phyloP scores from a whole-genome alignment of 305 asterid genomes.

The Petunia hybrid region DNA sequence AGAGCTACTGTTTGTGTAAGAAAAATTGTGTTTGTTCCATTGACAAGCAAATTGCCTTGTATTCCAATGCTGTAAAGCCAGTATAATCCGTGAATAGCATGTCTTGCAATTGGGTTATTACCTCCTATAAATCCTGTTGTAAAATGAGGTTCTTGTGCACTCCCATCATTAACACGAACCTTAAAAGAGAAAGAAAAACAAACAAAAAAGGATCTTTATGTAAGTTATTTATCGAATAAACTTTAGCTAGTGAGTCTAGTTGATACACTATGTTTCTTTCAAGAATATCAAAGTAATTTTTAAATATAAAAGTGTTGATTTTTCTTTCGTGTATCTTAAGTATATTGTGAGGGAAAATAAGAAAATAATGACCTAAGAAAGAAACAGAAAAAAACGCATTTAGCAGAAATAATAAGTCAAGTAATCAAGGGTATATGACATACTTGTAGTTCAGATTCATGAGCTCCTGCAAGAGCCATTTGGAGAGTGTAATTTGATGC shows the following conservation, averaged over 20 bases:
- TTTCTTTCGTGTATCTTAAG: no score
- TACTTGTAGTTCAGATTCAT: conserved; percentile 53
- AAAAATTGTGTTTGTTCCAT: conserved; percentile 52
- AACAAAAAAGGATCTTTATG: no score
- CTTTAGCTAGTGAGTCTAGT: not conserved
- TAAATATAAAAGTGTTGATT: no score
- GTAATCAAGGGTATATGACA: not conserved
- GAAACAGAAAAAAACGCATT: no score
- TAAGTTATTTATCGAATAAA: not conserved
- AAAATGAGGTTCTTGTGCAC: conserved; percentile 42
- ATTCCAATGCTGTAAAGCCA: conserved; percentile 42
- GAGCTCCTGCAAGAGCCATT: conserved; percentile 62
- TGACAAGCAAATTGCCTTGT: conserved; percentile 37
- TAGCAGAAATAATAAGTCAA: no score
- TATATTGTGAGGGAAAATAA: no score
- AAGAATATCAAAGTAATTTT: no score
- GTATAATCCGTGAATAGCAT: conserved; percentile 66
- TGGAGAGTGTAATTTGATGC: conserved; percentile 59
- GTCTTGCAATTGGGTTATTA: conserved; percentile 69
- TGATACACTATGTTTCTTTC: no score
- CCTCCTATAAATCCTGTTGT: conserved; percentile 55
- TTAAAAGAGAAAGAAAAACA: not conserved
- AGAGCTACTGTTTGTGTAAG: conserved; percentile 43
- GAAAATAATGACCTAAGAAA: no score
- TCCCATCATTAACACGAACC: conserved; percentile 53